Evolutionary conservation across 495 filamentous ascomycete genomes (phyloP).

Genomic region (Evansstolkia leycettana): DNA sequence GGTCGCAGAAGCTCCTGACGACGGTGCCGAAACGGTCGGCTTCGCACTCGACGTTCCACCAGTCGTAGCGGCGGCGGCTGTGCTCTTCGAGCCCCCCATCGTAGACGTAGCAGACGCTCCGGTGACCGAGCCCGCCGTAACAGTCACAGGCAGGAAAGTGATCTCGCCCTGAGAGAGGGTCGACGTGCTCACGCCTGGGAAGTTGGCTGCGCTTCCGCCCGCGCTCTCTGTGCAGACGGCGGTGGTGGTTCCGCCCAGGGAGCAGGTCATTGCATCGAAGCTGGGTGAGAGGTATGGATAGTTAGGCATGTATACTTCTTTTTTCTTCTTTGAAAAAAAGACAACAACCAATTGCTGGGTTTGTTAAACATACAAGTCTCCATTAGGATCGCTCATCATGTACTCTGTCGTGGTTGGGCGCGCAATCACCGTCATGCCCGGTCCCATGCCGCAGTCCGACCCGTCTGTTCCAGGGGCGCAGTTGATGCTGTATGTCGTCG

Average conservation of each 20-base stretch:
- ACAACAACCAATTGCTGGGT: too few relatives aligned
- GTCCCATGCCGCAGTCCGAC: slow-evolving; percentile 21
- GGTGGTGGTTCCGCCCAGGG: slow-evolving; percentile 20
- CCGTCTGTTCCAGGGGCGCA: slow-evolving; percentile 23
- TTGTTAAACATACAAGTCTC: too few relatives aligned
- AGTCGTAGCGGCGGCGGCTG: too few relatives aligned
- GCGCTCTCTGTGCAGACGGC: slow-evolving; percentile 21
- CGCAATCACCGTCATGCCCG: slow-evolving; percentile 17
- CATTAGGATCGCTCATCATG: slow-evolving; percentile 2
- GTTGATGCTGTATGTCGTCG: slow-evolving; percentile 26
- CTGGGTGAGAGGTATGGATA: too few relatives aligned
- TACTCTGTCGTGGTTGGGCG: slow-evolving; percentile 15
- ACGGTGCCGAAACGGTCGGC: too few relatives aligned
- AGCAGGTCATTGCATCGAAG: slow-evolving; percentile 17
- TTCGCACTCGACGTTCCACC: too few relatives aligned
- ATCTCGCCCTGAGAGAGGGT: slow-evolving; percentile 8
- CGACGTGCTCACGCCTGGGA: slow-evolving; percentile 9
- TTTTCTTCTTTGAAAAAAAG: too few relatives aligned
- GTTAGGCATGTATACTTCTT: too few relatives aligned
- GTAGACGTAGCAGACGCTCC: slow-evolving; percentile 3
- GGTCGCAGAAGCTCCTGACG: background rate
- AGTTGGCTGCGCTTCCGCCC: slow-evolving; percentile 15
- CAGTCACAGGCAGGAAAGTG: slow-evolving; percentile 17
- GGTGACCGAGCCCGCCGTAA: slow-evolving; percentile 18
- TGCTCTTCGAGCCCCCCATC: background rate